Conservation (phyloP, 257 asterid species). For the Henckelia pumila region DNA sequence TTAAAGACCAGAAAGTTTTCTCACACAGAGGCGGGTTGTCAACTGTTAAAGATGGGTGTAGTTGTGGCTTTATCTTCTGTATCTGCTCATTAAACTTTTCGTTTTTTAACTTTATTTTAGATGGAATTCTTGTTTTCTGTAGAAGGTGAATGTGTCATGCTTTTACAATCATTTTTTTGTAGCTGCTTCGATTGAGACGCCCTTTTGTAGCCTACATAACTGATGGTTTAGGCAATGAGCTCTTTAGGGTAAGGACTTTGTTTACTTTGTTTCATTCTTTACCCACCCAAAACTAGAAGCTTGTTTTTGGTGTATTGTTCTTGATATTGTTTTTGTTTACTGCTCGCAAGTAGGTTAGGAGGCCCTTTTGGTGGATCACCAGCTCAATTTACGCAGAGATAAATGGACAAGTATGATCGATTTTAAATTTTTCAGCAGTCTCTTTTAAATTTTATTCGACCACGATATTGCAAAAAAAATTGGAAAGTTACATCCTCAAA, state of each 20-base stretch:
- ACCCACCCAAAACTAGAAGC: conserved; percentile 13
- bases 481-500: conserved; percentile 1
- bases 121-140: too few species aligned
- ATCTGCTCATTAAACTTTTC: too few species aligned
- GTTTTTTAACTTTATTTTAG: too few species aligned
- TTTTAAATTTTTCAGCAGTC: conserved; percentile 6
- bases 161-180: conserved; percentile 26
- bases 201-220: conserved; percentile 80
- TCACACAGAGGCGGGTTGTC: too few species aligned
- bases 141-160: too few species aligned
- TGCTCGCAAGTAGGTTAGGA: conserved; percentile 58
- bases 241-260: conserved; percentile 62
- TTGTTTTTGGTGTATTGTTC: conserved; percentile 24
- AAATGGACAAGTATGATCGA: conserved; percentile 66
- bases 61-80: too few species aligned
- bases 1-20: too few species aligned
- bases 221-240: conserved; percentile 78
- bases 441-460: conserved; percentile 7
- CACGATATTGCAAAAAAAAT: conserved; percentile 6
- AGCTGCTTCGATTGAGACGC: conserved; percentile 85
- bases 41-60: too few species aligned
- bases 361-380: conserved; percentile 99
- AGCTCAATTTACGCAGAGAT: conserved; percentile 94
- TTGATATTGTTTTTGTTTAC: conserved; percentile 22
- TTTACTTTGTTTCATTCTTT: conserved; percentile 7